Base-by-base conservation (phyloP, 2,329 filamentous ascomycete species). In the Fusarium nelsonii region DNA sequence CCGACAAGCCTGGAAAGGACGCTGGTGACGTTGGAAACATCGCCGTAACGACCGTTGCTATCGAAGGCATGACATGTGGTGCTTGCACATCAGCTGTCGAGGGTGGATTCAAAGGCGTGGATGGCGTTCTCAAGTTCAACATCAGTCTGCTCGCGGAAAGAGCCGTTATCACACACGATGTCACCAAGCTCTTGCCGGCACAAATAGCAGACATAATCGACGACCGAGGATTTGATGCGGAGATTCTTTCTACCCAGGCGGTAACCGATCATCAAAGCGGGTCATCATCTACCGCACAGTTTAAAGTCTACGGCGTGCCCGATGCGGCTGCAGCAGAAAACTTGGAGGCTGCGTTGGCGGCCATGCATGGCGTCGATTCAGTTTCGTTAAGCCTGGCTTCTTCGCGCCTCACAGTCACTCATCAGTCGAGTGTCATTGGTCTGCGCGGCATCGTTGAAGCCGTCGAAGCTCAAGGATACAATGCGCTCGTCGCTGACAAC, bases 11-110 rank as follows among this genome's bases (percentile, higher is more conserved):
- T 32, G 33, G 52, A 20, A 68, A 58, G 50, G 56, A 40, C 43
- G 70, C 79, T 51, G 79, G 76, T 63, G 73, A 77, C 63, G 77
- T 77, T 59, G 79, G 83, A 66, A 80, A 81, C 51, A 74, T 87
- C 6, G 84, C 90, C 58, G 92, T 89, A 1, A 97, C 94, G 0
- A 98, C 94, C 0, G 86, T 99, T 18, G 90, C 92, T 6, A 92
- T 99, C 56, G 93, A 96, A 71, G 96, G 96, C 51, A 99, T 99
- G 96, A 99, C 96, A 2, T 98, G 96, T 77, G 95, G 95, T 23
- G 93, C 96, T 41, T 99, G 96, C 80, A 98, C 96, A 1, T 95
- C 95, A 2, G 94, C 95, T 8, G 90, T 98, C 3, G 92, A 97
- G 75, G 86, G 88, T 51, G 93, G 92, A 5, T 96, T 99, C 80